Evolutionary conservation across 345 rosid species (phyloP).

Genomic region (Brassica rapa): DNA sequence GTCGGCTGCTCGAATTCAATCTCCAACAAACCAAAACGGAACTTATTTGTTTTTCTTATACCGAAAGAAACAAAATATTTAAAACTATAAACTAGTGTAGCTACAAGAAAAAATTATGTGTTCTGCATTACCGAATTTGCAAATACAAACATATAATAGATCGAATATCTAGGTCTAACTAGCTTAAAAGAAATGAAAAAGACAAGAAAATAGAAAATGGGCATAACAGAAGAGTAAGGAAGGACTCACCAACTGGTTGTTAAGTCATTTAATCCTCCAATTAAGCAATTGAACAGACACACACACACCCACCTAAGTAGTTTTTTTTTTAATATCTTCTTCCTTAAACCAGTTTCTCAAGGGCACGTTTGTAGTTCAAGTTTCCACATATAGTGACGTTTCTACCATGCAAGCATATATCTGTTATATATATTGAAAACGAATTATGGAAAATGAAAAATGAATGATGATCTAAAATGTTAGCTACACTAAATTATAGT

Average conservation of each 20-base stretch:
- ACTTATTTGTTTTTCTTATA: not conserved
- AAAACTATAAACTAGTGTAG: not conserved
- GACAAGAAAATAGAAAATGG: slow-evolving; percentile 19
- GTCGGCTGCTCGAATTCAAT: slow-evolving; percentile 30
- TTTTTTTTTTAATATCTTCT: slow-evolving; percentile 13
- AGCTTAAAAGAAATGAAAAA: slow-evolving; percentile 4
- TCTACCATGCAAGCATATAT: slow-evolving; percentile 1
- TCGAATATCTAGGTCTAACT: slow-evolving; percentile 2
- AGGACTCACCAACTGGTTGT: slow-evolving; percentile 69
- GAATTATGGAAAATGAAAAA: not conserved
- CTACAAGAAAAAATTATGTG: not conserved
- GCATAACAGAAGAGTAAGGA: slow-evolving; percentile 33
- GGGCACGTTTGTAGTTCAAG: not conserved
- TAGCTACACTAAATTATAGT: not conserved
- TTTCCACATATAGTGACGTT: not conserved
- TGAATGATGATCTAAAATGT: not conserved
- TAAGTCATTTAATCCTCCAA: slow-evolving; percentile 55
- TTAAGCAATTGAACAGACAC: slow-evolving; percentile 59
- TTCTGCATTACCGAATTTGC: not conserved
- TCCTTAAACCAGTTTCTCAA: slow-evolving; percentile 24
- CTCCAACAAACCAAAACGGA: slow-evolving; percentile 21
- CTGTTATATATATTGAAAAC: not conserved
- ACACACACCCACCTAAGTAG: slow-evolving; percentile 21
- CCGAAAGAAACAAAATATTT: not conserved
- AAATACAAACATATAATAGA: slow-evolving; percentile 2